phyloP scores from a whole-genome alignment of 129 eudicot species.

The Arctium minus region DNA sequence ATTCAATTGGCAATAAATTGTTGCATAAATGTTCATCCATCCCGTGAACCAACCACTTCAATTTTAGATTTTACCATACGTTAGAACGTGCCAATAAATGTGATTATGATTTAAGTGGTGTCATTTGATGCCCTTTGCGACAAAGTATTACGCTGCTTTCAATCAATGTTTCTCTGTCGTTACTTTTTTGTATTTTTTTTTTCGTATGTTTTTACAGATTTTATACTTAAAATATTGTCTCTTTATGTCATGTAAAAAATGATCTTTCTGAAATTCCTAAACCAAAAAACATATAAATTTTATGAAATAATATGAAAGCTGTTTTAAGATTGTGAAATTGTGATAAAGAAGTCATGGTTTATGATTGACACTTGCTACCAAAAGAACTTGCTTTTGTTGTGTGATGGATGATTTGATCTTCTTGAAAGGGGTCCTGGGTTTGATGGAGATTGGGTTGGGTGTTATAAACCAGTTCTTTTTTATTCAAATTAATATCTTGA shows the following conservation, averaged over 20 bases:
- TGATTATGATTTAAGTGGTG: not conserved
- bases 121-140: not conserved
- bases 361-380: slow-evolving; percentile 27
- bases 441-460: slow-evolving; percentile 10
- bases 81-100: not conserved
- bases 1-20: not conserved
- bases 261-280: not conserved
- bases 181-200: too few relatives aligned
- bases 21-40: not conserved
- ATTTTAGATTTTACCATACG: not conserved
- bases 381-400: slow-evolving; percentile 19
- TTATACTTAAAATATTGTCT: not conserved
- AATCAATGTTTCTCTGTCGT: too few relatives aligned
- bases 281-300: too few relatives aligned
- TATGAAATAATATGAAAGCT: not conserved
- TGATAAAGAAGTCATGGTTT: slow-evolving; percentile 18
- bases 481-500: not conserved
- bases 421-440: not conserved
- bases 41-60: not conserved
- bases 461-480: not conserved
- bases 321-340: not conserved
- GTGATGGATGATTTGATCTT: slow-evolving; percentile 24
- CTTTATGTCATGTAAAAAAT: not conserved
- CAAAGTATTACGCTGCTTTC: not conserved
- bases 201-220: too few relatives aligned